phyloP scores from a whole-genome alignment of 768 basidiomycete genomes.

The Naganishia randhawae region DNA sequence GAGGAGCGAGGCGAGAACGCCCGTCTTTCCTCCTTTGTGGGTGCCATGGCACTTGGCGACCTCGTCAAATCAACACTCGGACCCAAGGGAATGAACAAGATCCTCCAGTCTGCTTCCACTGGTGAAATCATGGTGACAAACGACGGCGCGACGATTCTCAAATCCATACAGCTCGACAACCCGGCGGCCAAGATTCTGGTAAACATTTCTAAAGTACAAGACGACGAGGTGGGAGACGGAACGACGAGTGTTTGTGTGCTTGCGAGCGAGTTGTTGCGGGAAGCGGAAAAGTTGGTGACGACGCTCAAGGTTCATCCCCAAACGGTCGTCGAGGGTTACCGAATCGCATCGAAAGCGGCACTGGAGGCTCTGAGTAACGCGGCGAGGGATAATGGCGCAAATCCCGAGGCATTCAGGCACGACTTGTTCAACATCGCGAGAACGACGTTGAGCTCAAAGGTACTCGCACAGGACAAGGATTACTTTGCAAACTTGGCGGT shows the following conservation, averaged over 20 bases:
- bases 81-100: conserved; percentile 99
- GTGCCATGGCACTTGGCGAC: conserved; percentile 93
- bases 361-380: conserved; percentile 76
- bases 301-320: conserved; percentile 89
- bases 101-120: conserved; percentile 71
- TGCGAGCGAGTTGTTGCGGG: conserved; percentile 82
- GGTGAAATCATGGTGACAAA: conserved; percentile 96
- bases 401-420: conserved; percentile 70
- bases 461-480: conserved; percentile 90
- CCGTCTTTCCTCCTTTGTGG: conserved; percentile 94
- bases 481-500: conserved; percentile 98
- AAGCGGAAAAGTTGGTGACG: conserved; percentile 89
- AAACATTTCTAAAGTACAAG: conserved; percentile 99
- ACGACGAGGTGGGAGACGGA: conserved; percentile 95
- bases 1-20: conserved; percentile 97
- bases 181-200: conserved; percentile 98
- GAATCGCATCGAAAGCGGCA: conserved; percentile 82
- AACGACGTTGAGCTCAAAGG: conserved; percentile 93
- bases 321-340: conserved; percentile 93
- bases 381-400: conserved; percentile 76
- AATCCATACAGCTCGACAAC: conserved; percentile 95
- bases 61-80: conserved; percentile 97
- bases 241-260: conserved; percentile 69
- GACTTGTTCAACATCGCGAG: conserved; percentile 95
- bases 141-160: conserved; percentile 97